Evolutionary conservation across 2,329 filamentous ascomycete species (phyloP).

Genomic region (Sporothrix humicola): DNA sequence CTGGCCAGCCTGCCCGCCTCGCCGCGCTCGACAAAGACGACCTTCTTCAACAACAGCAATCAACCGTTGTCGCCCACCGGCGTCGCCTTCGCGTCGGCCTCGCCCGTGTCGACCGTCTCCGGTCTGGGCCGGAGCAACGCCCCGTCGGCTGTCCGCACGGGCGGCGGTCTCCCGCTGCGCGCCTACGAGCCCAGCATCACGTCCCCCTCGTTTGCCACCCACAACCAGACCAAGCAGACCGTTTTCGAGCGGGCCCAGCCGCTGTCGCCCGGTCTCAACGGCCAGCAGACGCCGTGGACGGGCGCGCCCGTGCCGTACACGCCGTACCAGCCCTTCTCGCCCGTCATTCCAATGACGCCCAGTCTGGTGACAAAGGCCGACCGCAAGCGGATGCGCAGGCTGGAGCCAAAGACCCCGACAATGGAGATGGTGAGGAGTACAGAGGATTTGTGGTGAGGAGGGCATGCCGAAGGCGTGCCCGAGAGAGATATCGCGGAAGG

Average conservation of each 20-base stretch:
- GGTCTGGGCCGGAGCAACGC: conserved; percentile 55
- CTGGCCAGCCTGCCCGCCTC: conserved; percentile 48
- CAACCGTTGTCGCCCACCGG: conserved; percentile 42
- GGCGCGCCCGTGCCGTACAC: conserved; percentile 71
- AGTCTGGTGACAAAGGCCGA: conserved; percentile 73
- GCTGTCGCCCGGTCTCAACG: conserved; percentile 57
- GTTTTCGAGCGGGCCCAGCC: conserved; percentile 64
- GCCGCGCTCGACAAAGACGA: conserved; percentile 28
- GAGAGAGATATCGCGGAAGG: no score
- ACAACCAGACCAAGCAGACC: conserved; percentile 63
- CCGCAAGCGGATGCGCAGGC: conserved; percentile 69
- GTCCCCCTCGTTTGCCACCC: conserved; percentile 53
- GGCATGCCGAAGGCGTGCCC: no score
- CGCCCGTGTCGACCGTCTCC: background rate
- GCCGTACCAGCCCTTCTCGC: conserved; percentile 80
- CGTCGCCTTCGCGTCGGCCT: conserved; percentile 10
- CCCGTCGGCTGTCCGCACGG: conserved; percentile 62
- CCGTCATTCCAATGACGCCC: conserved; percentile 77
- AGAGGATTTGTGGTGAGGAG: conserved; percentile 71
- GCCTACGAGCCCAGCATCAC: conserved; percentile 64
- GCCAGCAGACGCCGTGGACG: conserved; percentile 64
- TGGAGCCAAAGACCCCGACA: conserved; percentile 68
- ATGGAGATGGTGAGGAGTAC: conserved; percentile 65
- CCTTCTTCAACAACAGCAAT: conserved; percentile 51
- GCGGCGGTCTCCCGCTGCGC: conserved; percentile 63